Base-by-base conservation (phyloP, 2,329 filamentous ascomycete species). In the Venturia effusa region DNA sequence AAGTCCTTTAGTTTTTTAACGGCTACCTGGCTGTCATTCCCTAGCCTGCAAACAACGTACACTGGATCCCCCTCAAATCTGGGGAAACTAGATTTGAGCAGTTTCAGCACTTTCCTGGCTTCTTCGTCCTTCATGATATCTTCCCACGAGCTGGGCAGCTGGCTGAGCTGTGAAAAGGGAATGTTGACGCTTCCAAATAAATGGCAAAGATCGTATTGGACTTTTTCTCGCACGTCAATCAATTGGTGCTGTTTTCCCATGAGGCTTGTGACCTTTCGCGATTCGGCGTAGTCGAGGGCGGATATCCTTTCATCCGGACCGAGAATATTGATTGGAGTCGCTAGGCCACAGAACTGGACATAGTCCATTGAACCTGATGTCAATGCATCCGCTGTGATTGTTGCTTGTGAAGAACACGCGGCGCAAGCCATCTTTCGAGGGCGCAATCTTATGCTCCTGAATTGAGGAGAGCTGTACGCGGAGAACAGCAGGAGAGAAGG, bases 141-240 rank as follows among this genome's bases (percentile, higher is more conserved):
- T n/a, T 57, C 51, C 51, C 51, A 57, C 27, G 51, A 57, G 27
- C 19, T n/a, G 13, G 45, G 45, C 39, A 61, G 15, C 24, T 30
- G 45, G 13, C n/a, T 22, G n/a, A 45, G 40, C 10, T 62, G 61
- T 15, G 84, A 88, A 70, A 88, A 89, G 0, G 85, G 89, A 0
- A 92, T 73, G 68, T 91, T 97, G 61, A 95, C 76, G 32, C 90
- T 90, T 0, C 88, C 88, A 0, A 85, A 79, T 8, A 99, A 79
- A 66, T 81, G 86, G 67, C 88, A 92, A 55, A 97, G 86, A 19
- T 88, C 87, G 68, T 90, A 97, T 66, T 96, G 90, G 34, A 91
- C 89, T 69, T 85, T 85, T 68, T 96, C 91, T 1, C 94, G 82
- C 0, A 96, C 91, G 68, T 97, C 94, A 2, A 97, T 74, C 1